These are phyloP conservation scores for Agarophyton chilense DNA, from an alignment of 23 red algal species.

Conservation along the genomic window DNA sequence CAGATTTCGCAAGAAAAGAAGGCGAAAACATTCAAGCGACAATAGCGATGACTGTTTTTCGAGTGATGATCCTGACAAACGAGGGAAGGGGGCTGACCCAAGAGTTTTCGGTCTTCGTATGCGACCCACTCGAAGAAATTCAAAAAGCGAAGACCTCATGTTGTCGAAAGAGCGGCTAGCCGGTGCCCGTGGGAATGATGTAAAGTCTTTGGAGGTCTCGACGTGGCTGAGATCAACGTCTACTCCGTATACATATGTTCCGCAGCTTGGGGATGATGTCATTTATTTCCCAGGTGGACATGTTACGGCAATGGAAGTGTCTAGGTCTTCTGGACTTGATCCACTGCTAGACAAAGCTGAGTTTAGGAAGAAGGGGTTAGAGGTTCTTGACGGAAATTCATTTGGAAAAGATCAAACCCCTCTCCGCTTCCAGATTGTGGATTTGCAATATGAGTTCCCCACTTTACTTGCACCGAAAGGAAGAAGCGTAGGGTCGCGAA, in stretches of 20 bases:
- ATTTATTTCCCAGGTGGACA: conserved; percentile 88
- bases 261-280: conserved; percentile 77
- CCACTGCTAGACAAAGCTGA: conserved; percentile 44
- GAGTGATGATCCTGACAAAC: conserved; percentile 26
- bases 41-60: conserved; percentile 9
- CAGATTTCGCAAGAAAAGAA: conserved; percentile 13
- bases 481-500: conserved; percentile 4
- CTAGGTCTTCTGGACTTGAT: conserved; percentile 49
- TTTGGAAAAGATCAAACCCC: conserved; percentile 4
- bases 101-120: not conserved
- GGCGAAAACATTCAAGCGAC: not conserved
- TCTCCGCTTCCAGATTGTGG: conserved; percentile 52
- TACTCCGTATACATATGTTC: conserved; percentile 79
- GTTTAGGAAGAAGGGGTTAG: conserved; percentile 3
- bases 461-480: conserved; percentile 24
- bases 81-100: not conserved
- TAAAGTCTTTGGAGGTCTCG: conserved; percentile 37
- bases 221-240: conserved; percentile 75
- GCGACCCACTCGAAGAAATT: conserved; percentile 27
- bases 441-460: conserved; percentile 57
- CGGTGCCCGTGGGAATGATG: not conserved
- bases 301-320: conserved; percentile 55
- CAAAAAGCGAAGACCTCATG: conserved; percentile 5
- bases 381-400: conserved; percentile 44
- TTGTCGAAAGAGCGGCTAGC: conserved; percentile 9